Evolutionary conservation across 495 filamentous ascomycete species (phyloP), one percentile per base, ranked within the genome.

Genomic region (Penicillium bialowiezense): DNA sequence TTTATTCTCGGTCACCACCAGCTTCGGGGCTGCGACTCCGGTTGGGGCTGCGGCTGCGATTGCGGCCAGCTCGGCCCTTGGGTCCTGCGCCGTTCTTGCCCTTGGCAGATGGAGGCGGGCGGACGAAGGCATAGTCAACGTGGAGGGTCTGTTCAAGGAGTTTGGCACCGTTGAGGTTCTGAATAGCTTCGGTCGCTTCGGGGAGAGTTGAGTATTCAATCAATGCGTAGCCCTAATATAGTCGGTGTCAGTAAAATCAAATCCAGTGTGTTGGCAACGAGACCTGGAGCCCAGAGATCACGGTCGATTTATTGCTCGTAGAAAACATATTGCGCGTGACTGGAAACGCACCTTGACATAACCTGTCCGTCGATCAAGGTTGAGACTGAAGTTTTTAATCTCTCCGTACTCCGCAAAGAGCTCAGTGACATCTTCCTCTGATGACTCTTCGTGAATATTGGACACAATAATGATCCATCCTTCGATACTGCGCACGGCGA

Each of bases 401-500:
- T 96, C 90, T 51, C 95, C 95, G 64, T 84, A 96, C 59, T 99
- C 95, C 42, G 87, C 90, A 70, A 99, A 99, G 57, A 88, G 78
- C 64, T 99, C 95, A 44, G 87, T 90, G 23, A 99, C 70, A 52
- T 96, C 90, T 70, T 99, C 95, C 73, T 99, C 95, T 59, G 85
- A 89, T 14, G 95, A 90, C 71, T 99, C 95, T 65, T 97, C 95
- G 68, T 99, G 93, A 33, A 97, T 90, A 67, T 97, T 97, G 15
- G 91, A 96, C 51, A 86, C 91, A 49, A 97, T 86, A 54, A 99
- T 78, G 70, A 99, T 97, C 95, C 95, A 99, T 55, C 95, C 95
- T 68, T 99, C 95, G 65, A 99, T 97, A 52, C 89, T 95, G 67
- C 95, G 90, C 43, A 99, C 95, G 12, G 92, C 95, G 5, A 88